Base-by-base conservation (phyloP, 805 yeast genomes). In the Candida sakaeoensis region DNA sequence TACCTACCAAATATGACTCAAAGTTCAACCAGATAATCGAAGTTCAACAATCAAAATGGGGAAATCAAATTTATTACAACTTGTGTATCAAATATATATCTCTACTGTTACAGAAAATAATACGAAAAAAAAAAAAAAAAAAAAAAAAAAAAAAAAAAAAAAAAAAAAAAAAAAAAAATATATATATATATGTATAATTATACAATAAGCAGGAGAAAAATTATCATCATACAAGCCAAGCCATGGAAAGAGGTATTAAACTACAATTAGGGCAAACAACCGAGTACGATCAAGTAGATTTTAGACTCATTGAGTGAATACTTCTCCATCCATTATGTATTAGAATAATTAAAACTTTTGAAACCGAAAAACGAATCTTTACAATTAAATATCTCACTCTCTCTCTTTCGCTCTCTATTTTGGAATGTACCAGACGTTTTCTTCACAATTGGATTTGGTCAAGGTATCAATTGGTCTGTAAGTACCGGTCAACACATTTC, bases 401-500 rank as follows among this genome's bases (percentile, higher is more conserved):
- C 61, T 49, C 3, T 89, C 88, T 19, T 36, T n/a, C n/a, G n/a
- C 4, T 32, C 3, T 22, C 18, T 43, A 49, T 40, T 50, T 45
- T 33, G 55, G 54, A 24, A 52, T 34, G 32, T 50, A 52, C 52
- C 52, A 50, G n/a, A 52, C 90, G 5, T 61, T 49, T 3, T 89
- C 88, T 19, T 36, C 28, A 61, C 98, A 91, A 37, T 75, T 71
- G 4, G 85, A 67, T 16, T 68, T 61, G 19, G 73, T 55, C 41
- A 79, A 52, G 2, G 83, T 57, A 37, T 85, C 86, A 36, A 84
- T 78, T 17, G 82, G 80, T 16, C 67, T 57, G 55, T 82, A 65
- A 14, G 75, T 63, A 36, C 90, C 95, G 34, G 70, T 68, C 41
- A 79, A 66, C 1, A 88, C 71, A 3, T 90, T 78, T 2, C 97